These are phyloP conservation scores for Tetracladium marchalianum DNA, from an alignment of 495 filamentous ascomycete species.

Conservation along the genomic window DNA sequence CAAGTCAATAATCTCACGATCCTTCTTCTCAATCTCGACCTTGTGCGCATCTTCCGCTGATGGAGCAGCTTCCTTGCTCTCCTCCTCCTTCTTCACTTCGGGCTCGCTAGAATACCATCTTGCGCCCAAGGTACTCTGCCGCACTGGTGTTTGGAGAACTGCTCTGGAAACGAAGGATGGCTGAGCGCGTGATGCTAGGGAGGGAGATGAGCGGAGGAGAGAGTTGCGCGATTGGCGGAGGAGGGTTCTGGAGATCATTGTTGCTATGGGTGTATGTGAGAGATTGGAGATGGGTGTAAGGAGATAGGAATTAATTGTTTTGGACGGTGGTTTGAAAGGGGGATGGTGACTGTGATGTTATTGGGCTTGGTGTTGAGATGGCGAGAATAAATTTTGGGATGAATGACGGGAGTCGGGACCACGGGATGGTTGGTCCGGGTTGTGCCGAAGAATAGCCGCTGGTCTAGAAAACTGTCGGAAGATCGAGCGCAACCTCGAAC, in stretches of 20 bases:
- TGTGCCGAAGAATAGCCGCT: no score
- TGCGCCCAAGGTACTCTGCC: background rate
- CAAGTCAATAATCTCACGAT: constrained; percentile 71
- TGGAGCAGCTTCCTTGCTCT: constrained; percentile 14
- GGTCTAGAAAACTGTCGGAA: no score
- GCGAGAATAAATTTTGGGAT: no score
- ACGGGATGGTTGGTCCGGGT: no score
- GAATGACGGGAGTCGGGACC: no score
- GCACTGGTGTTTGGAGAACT: constrained; percentile 1
- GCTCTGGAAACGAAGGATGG: constrained; percentile 9
- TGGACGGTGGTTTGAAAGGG: no score
- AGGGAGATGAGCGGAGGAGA: constrained; percentile 5
- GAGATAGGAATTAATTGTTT: no score
- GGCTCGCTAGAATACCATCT: constrained; percentile 20
- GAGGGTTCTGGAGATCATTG: constrained; percentile 21
- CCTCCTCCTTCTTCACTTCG: constrained; percentile 25
- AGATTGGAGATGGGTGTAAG: no score
- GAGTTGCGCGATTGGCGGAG: constrained; percentile 15
- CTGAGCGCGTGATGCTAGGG: constrained; percentile 2
- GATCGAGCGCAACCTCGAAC: no score
- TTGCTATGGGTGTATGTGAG: background rate
- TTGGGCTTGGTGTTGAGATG: no score
- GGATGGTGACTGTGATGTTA: no score
- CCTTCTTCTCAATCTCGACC: constrained; percentile 74
- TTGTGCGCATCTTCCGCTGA: constrained; percentile 30